Base-by-base conservation (phyloP, 129 eudicot genomes). In the Tagetes erecta region DNA sequence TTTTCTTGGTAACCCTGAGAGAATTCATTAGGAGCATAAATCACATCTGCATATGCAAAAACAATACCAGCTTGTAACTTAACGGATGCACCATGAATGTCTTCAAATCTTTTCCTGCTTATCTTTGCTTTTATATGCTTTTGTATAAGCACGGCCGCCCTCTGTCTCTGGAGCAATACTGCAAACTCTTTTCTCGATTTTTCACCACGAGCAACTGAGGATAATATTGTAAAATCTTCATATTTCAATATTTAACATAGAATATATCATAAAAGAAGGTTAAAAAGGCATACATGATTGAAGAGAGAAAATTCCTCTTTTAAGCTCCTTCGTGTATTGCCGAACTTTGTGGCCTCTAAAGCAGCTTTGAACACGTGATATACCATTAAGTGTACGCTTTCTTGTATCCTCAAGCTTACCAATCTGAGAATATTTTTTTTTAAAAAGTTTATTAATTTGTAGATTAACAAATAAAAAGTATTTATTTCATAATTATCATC, bases 321-420 rank as follows among this genome's bases (percentile, higher is more conserved):
- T 84, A 20, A 82, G 57, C 66, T 88, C 85, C 76, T 68, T 86
- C 42, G 81, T 71, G 58, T 74, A 68, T 60, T 83, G 75, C 37
- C 97, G 96, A 80, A 91, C 91, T 89, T 85, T 86, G 77, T 92
- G 91, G 74, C 97, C 93, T 84, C 97, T 84, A 64, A 92, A 92
- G 73, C 96, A 87, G 80, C 97, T 92, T 77, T 92, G 97, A 33
- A 92, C 94, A 50, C 96, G 94, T 62, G 89, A 84, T 56, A 92
- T 92, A 56, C 97, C 89, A 83, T 85, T 87, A 20, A 92, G 88
- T 13, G 97, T 92, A 60, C 96, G 91, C 45, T 89, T 92, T 79
- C 96, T 78, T 70, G 97, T 89, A 73, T 92, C 97, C 78, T 92
- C 96, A 76, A 92, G 97, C 74, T 74, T 85, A 50, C 96, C 91